Evolutionary conservation across 108 stramenopile species (phyloP), one percentile per base, ranked within the genome.

Genomic region (Epipyxis sp.): DNA sequence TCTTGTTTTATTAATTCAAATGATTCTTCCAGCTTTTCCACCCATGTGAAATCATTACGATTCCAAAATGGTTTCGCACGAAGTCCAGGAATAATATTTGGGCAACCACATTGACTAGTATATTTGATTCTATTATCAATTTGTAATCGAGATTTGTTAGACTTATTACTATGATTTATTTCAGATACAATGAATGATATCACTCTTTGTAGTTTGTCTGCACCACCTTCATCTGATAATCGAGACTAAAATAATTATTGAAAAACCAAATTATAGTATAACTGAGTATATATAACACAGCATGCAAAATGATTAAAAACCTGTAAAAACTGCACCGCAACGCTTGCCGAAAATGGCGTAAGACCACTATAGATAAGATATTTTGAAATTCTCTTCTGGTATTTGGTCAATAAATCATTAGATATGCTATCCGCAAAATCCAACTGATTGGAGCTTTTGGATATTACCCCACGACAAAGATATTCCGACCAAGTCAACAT

Each of bases 1-100:
- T 83, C 82, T 62, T 0, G 30, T 29, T 43, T 67, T 1, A 83
- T 83, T 27, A 20, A 77, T 39, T 43, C 34, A 27, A 45, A 44
- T 2, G 1, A 1, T 37, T 29, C 1, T 27, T 83, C 82, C 32
- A 83, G 0, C 40, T 39, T 42, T 0, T 2, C n/a, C 1, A 78
- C 76, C 76, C 71, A 74, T 27, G 44, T 16, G 34, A 74, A 74
- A 10, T 35, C n/a, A 3, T 37, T 10, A 54, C 41, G 6, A 30
- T 74, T 32, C 71, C 71, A 74, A 3, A 74, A 6, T 74, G 71
- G 71, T 3, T 43, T 35, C 3, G 46, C 16, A 43, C 71, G 16
- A 37, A 74, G 42, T 3, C 71, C 34, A 10, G 71, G 71, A 42
- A 74, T 74, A 42, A 74, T 74, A 13, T 74, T 16, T 32, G 71